Base-by-base conservation (phyloP, 495 filamentous ascomycete genomes). In the Neurospora tetraspora region DNA sequence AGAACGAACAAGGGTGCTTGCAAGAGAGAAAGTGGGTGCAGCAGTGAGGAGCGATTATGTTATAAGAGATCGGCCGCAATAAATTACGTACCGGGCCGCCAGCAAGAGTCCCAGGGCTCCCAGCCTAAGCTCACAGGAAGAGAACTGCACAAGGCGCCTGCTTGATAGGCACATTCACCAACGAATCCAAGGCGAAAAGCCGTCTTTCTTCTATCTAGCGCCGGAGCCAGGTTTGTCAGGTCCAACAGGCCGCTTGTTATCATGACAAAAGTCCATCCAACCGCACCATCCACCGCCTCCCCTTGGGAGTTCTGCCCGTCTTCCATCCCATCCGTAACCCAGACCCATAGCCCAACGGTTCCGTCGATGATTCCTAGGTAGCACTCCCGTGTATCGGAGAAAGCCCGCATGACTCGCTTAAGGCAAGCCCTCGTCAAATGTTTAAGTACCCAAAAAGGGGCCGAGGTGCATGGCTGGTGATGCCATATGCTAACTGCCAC, bases 21-120 rank as follows among this genome's bases (percentile, higher is more conserved):
- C 39, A 47, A 74, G 73, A 71, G 59, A 65, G 70, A 71, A 74
- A 47, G 73, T 69, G 74, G 73, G 74, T 76, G 76, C 73, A 74
- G 73, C 42, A 74, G 72, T 71, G 76, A 77, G 74, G 74, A 75
- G 73, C 71, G 72, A 70, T 65, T 7, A 5, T 36, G 69, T 71
- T 71, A 75, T 61, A 74, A 76, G 71, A 74, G 75, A 75, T 77
- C 76, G 78, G 79, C 77, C 75, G 76, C 75, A 76, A 79, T 73
- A 79, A 76, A 80, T 80, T 80, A 79, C 79, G 78, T 79, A 77
- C 79, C 72, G 75, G 75, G 53, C 53, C 53, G 53, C 73, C 76
- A 74, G 76, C 74, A 73, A 75, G 71, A 73, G 71, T 69, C 76
- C 43, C 38, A 71, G 75, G 75, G 76, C 71, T 76, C 69, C 75